Percentiles rank a stretch among this genome's conserved stretches.
Conservation (phyloP, 768 basidiomycete species). For the Lactifluus subvellereus region DNA sequence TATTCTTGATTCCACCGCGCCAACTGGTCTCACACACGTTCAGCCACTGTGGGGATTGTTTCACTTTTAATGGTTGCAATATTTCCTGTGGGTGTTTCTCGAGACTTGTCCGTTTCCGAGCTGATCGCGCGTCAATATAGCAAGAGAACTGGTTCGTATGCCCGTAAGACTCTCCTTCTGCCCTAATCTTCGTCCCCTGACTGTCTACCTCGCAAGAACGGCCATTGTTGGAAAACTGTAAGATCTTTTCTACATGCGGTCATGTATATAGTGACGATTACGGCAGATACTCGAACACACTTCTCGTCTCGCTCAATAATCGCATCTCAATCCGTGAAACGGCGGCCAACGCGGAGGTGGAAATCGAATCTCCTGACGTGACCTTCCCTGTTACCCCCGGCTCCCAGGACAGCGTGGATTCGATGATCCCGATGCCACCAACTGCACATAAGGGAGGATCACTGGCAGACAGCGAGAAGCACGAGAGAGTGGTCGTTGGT, state of each 20-base stretch:
- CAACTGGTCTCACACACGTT: neutral
- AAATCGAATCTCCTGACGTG: too few species aligned
- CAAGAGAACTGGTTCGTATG: constrained; percentile 4
- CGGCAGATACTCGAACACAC: constrained; percentile 1
- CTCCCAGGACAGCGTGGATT: neutral
- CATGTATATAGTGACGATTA: neutral
- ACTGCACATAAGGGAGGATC: neutral
- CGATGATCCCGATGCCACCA: neutral
- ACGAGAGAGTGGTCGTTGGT: neutral
- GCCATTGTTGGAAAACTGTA: constrained; percentile 5
- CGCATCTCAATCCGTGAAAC: constrained; percentile 1
- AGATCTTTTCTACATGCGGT: neutral
- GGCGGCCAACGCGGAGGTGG: neutral
- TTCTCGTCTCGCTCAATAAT: constrained; percentile 11
- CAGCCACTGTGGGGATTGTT: constrained; percentile 5
- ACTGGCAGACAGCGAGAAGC: neutral
- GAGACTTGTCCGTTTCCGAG: neutral
- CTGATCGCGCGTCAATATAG: neutral
- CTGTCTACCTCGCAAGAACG: neutral
- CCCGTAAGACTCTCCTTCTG: constrained; percentile 4
- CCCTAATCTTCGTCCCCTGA: neutral
- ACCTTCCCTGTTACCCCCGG: too few species aligned
- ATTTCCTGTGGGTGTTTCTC: neutral
- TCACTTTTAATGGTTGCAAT: neutral
- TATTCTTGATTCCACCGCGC: neutral